A percentile compares a stretch with the other conserved stretches of the same genome.
These are phyloP conservation scores for Begonia loranthoides DNA, from an alignment of 306 rosid genomes.

Conservation along the genomic window DNA sequence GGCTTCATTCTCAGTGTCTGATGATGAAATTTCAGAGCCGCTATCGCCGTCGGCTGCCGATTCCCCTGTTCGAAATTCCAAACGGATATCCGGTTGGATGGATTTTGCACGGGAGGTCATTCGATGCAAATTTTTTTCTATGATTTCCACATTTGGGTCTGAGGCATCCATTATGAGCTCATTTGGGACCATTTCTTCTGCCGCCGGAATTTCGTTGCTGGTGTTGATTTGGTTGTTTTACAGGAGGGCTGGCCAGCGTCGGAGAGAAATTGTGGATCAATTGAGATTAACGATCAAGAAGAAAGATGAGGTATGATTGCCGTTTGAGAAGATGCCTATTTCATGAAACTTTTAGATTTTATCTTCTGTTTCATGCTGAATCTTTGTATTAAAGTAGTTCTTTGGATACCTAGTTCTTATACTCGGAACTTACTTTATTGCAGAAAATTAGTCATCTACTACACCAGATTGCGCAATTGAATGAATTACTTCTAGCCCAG, in stretches of 20 bases:
- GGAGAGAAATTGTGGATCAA: slow-evolving; percentile 12
- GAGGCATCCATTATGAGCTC: slow-evolving; percentile 12
- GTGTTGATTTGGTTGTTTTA: slow-evolving; percentile 30
- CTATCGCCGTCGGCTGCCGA: slow-evolving; percentile 14
- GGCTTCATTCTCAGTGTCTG: slow-evolving; percentile 30
- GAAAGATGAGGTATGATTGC: slow-evolving; percentile 50
- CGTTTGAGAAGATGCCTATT: slow-evolving; percentile 17
- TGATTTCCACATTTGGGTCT: slow-evolving; percentile 17
- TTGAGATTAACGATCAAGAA: slow-evolving; percentile 22
- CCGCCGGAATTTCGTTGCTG: slow-evolving; percentile 13
- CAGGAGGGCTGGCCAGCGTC: slow-evolving; percentile 17
- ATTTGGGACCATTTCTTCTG: slow-evolving; percentile 23
- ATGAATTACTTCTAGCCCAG: slow-evolving; percentile 20
- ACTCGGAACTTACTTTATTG: not conserved
- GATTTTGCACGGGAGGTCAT: slow-evolving; percentile 23
- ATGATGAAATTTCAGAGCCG: slow-evolving; percentile 22
- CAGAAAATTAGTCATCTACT: slow-evolving; percentile 26
- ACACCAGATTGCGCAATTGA: slow-evolving; percentile 25
- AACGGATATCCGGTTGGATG: slow-evolving; percentile 21
- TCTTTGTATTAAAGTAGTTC: not conserved
- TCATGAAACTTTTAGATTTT: not conserved
- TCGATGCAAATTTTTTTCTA: slow-evolving; percentile 26
- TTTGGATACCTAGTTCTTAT: not conserved
- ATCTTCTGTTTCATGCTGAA: not conserved
- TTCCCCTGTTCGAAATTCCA: slow-evolving; percentile 12